Evolutionary conservation across 2,329 filamentous ascomycete genomes (phyloP), one percentile per base, ranked within the genome.

Genomic region (Aspergillus tanneri): DNA sequence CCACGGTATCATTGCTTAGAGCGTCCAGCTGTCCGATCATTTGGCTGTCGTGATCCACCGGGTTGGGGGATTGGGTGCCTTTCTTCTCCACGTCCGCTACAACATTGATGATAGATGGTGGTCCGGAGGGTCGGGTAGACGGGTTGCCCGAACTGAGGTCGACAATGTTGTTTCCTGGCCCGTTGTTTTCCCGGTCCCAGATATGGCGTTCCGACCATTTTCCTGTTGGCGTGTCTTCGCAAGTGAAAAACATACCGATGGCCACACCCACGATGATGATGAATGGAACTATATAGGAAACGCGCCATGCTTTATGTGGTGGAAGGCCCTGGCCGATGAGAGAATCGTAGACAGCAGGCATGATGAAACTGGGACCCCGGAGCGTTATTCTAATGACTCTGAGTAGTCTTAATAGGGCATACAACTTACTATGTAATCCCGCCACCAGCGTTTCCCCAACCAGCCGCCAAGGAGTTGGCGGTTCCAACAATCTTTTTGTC

Each of bases 401-500:
- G 9, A n/a, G 27, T 12, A 24, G 6, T 5, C 19, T 21, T 11
- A 11, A 12, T 4, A 27, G 28, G 35, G 23, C n/a, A 21, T 11
- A 18, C 11, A 10, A 50, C 63, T 22, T 59, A 69, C 68, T 95
- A 95, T 2, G 90, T 95, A 57, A 95, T 87, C 47, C 91, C 91
- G 54, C 90, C 91, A 49, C 91, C 90, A 21, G 88, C 81, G 60
- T 95, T 96, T 43, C 90, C 91, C 74, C 88, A 86, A 11, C 91
- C 91, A 34, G 85, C 91, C 1, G 90, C 86, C 14, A 96, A 72
- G 2, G 89, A 87, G 64, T 96, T 96, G 52, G 90, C 88, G 5
- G 88, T 91, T 39, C 91, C 91, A 14, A 96, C 87, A 21, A 96
- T 79, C 61, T 91, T 93, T 74, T 91, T 93, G 72, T 96, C 90